Evolutionary conservation across 371 early-diverging fungal species (phyloP).

Genomic region (Syncephalastrum contaminatum): DNA sequence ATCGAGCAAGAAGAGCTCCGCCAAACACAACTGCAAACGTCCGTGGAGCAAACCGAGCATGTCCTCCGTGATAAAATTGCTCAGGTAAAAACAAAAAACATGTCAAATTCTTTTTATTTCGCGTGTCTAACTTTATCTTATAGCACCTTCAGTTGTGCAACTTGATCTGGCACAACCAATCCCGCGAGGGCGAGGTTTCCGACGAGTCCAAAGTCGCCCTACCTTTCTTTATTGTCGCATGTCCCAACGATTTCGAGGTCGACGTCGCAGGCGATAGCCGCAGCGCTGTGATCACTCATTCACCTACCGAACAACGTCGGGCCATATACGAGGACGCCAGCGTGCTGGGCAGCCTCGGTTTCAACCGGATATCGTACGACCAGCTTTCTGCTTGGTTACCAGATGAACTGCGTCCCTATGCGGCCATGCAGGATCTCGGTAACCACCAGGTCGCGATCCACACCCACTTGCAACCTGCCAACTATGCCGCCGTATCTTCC

Average conservation of each 20-base stretch:
- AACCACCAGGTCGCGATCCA: constrained; percentile 3
- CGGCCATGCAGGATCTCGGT: too few species aligned
- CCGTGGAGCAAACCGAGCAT: constrained; percentile 8
- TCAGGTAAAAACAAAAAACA: constrained; percentile 3
- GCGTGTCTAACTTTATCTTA: background rate
- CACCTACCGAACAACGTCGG: background rate
- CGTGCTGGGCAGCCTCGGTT: constrained; percentile 7
- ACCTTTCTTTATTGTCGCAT: constrained; percentile 16
- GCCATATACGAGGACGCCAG: constrained; percentile 15
- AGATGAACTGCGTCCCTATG: constrained; percentile 6
- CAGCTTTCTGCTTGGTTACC: constrained; percentile 17
- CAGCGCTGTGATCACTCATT: constrained; percentile 9
- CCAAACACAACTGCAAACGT: constrained; percentile 10
- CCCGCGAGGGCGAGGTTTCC: background rate
- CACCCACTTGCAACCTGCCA: constrained; percentile 5
- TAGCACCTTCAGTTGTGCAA: constrained; percentile 18
- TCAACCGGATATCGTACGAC: constrained; percentile 14
- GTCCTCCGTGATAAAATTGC: constrained; percentile 16
- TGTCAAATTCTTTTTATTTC: background rate
- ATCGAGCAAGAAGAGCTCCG: constrained; percentile 19
- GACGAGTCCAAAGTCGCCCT: constrained; percentile 7
- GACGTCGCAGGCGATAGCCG: constrained; percentile 10
- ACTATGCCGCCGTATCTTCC: constrained; percentile 5
- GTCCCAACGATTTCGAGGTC: constrained; percentile 5
- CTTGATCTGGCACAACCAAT: constrained; percentile 15